Evolutionary conservation across 768 basidiomycete genomes (phyloP).

Genomic region (Kwoniella europaea): DNA sequence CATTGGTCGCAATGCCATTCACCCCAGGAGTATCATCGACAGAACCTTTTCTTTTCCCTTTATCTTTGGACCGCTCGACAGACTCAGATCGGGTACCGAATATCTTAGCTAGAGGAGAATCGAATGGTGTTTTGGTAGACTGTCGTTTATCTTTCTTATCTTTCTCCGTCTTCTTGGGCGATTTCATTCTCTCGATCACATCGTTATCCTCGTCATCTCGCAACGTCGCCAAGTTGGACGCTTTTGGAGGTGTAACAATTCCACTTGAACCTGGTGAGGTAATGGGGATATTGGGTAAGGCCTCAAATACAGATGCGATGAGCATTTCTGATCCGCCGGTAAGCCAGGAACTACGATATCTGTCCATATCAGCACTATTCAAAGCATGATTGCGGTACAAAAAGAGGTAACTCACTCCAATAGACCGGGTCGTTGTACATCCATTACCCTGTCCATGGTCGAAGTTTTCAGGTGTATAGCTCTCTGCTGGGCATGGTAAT

Average conservation of each 20-base stretch:
- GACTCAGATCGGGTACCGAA: conserved; percentile 29
- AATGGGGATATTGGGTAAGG: conserved; percentile 10
- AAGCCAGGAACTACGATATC: conserved; percentile 44
- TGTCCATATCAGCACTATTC: not conserved
- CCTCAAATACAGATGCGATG: conserved; percentile 51
- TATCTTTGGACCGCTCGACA: not conserved
- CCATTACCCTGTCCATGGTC: conserved; percentile 30
- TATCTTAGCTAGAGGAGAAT: conserved; percentile 46
- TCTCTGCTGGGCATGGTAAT: conserved; percentile 31
- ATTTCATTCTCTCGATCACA: not conserved
- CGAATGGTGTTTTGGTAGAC: conserved; percentile 12
- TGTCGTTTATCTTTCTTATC: not conserved
- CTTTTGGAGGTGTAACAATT: conserved; percentile 30
- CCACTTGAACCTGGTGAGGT: conserved; percentile 13
- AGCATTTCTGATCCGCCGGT: conserved; percentile 48
- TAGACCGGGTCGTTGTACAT: conserved; percentile 35
- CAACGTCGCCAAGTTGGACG: conserved; percentile 6
- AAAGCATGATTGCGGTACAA: not conserved
- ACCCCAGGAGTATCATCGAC: not conserved
- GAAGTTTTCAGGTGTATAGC: conserved; percentile 27
- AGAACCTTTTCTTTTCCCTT: conserved; percentile 6
- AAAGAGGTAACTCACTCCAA: conserved; percentile 44
- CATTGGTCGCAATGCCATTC: not conserved
- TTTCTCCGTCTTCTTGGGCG: not conserved
- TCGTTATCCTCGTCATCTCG: conserved; percentile 7